A percentile compares a stretch with the other conserved stretches of the same genome.
Evolutionary conservation across 2,329 filamentous ascomycete genomes (phyloP).

Genomic region (Ceratocystiopsis sp.): DNA sequence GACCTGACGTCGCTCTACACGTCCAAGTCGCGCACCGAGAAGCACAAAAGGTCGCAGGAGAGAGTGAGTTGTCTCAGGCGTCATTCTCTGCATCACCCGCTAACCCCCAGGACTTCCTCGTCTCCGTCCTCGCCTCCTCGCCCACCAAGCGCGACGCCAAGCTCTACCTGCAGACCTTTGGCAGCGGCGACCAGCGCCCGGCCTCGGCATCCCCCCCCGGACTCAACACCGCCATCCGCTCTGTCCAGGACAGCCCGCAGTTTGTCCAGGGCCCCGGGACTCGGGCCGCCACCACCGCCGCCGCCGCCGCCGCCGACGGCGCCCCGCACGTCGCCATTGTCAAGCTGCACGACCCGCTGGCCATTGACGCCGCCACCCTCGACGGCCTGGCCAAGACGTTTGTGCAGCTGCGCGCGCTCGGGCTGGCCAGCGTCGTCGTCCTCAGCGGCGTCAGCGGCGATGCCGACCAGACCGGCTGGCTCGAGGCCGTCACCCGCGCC

Average conservation of each 20-base stretch:
- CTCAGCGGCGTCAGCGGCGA: constrained; percentile 40
- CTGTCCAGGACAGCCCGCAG: constrained; percentile 17
- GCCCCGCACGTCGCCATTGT: constrained; percentile 63
- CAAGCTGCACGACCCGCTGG: constrained; percentile 61
- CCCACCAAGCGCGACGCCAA: constrained; percentile 87
- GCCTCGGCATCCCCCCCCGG: background rate
- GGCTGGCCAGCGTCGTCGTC: constrained; percentile 67
- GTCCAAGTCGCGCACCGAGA: constrained; percentile 26
- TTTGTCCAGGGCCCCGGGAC: constrained; percentile 18
- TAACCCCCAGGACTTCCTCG: constrained; percentile 53
- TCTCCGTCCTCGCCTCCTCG: constrained; percentile 73
- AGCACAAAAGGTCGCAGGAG: constrained; percentile 28
- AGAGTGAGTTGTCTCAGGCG: constrained; percentile 23
- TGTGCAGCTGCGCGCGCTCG: constrained; percentile 65
- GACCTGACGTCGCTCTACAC: constrained; percentile 16
- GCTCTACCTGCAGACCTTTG: constrained; percentile 79
- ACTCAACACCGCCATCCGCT: constrained; percentile 12
- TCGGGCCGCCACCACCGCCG: background rate
- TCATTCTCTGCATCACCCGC: too few relatives aligned
- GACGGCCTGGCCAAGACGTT: constrained; percentile 68
- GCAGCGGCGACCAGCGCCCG: constrained; percentile 17
- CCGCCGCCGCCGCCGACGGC: constrained; percentile 16
- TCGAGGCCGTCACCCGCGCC: constrained; percentile 34
- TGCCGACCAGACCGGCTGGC: constrained; percentile 19
- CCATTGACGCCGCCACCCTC: constrained; percentile 50